Percentiles rank a stretch among this genome's conserved stretches.
These are phyloP conservation scores for Taphrina sp. DNA, from an alignment of 1,139 yeast genomes.

Conservation along the genomic window DNA sequence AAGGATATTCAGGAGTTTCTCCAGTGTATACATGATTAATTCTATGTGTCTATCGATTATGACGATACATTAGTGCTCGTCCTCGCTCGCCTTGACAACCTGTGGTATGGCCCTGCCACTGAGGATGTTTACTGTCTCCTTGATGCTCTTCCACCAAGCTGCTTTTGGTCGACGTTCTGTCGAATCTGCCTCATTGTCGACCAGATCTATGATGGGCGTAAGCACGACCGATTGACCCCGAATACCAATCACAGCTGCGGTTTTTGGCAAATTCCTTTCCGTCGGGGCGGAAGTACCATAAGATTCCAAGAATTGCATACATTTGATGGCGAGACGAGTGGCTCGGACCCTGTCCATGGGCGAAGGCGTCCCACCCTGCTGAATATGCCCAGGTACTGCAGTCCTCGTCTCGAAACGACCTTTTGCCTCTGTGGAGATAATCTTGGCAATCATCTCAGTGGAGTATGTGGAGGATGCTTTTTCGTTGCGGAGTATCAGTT, in stretches of 20 bases:
- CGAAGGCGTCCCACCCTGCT: constrained; percentile 95
- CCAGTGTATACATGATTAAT: too few relatives aligned
- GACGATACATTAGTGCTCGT: not conserved
- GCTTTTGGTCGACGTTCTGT: constrained; percentile 81
- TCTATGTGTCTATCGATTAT: not conserved
- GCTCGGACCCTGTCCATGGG: constrained; percentile 93
- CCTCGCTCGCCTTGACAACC: constrained; percentile 18
- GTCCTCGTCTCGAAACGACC: constrained; percentile 86
- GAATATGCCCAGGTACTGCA: constrained; percentile 97
- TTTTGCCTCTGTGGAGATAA: constrained; percentile 72
- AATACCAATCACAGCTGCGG: constrained; percentile 87
- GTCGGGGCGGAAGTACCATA: constrained; percentile 39
- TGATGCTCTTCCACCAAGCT: constrained; percentile 74
- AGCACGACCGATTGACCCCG: constrained; percentile 73
- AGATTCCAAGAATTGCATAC: constrained; percentile 77
- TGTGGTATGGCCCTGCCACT: constrained; percentile 52
- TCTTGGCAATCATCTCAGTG: constrained; percentile 76
- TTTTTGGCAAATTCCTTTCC: constrained; percentile 42
- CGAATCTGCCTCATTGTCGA: constrained; percentile 81
- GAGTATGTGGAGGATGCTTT: constrained; percentile 78
- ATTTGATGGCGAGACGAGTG: constrained; percentile 81
- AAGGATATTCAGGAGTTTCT: too few relatives aligned
- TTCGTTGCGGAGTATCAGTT: constrained; percentile 79
- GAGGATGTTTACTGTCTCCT: constrained; percentile 78
- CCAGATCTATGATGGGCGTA: constrained; percentile 69